phyloP scores from a whole-genome alignment of 805 yeast genomes.

The Metschnikowia proteae region DNA sequence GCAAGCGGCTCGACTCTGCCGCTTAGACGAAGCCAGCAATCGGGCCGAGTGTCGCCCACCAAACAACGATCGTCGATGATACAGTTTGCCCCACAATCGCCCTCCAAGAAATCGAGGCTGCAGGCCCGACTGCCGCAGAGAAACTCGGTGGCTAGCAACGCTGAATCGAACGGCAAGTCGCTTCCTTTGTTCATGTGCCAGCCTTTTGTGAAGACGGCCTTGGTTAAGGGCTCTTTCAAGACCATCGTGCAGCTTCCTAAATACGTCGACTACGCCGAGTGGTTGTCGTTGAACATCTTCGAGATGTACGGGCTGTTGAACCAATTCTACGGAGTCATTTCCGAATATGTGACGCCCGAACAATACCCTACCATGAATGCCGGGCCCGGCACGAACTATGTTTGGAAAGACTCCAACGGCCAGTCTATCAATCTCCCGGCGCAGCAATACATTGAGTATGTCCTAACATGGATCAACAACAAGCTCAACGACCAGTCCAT shows the following conservation, averaged over 20 bases:
- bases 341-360: slow-evolving; percentile 88
- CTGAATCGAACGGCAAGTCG: slow-evolving; percentile 16
- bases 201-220: slow-evolving; percentile 89
- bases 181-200: slow-evolving; percentile 77
- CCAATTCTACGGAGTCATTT: slow-evolving; percentile 85
- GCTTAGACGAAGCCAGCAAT: slow-evolving; percentile 34
- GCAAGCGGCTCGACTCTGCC: slow-evolving; percentile 31
- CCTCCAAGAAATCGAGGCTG: slow-evolving; percentile 17
- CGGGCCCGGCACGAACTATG: slow-evolving; percentile 85
- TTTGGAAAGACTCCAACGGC: slow-evolving; percentile 79
- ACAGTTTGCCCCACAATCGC: slow-evolving; percentile 24
- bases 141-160: slow-evolving; percentile 1
- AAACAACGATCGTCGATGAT: slow-evolving; percentile 21
- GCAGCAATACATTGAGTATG: slow-evolving; percentile 86
- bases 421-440: slow-evolving; percentile 89
- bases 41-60: slow-evolving; percentile 41
- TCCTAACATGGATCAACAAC: slow-evolving; percentile 82
- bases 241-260: slow-evolving; percentile 94
- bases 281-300: slow-evolving; percentile 91
- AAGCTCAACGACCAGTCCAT: slow-evolving; percentile 85
- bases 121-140: slow-evolving; percentile 20
- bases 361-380: slow-evolving; percentile 93
- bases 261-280: slow-evolving; percentile 90
- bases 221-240: slow-evolving; percentile 94
- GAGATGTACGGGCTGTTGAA: slow-evolving; percentile 83